These are phyloP conservation scores for Sclerotinia nivalis DNA, from an alignment of 2,329 filamentous ascomycete species.

Conservation along the genomic window DNA sequence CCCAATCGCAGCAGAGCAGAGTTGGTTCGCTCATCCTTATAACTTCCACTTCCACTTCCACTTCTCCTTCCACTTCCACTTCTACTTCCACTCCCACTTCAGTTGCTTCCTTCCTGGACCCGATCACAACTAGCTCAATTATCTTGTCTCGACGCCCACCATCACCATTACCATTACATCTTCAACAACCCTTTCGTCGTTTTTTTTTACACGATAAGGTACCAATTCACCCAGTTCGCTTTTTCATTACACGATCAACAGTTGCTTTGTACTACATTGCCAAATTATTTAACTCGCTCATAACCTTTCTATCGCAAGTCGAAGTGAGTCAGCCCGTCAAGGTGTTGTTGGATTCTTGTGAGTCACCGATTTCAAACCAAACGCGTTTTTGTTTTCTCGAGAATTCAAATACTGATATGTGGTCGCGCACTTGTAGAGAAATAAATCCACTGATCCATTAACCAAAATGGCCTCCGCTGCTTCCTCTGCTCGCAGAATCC, in stretches of 20 bases:
- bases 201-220: slow-evolving; percentile 34
- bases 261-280: slow-evolving; percentile 33
- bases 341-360: slow-evolving; percentile 11
- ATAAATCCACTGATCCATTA: slow-evolving; percentile 35
- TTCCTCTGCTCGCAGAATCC: slow-evolving; percentile 65
- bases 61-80: slow-evolving; percentile 2
- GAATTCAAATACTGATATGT: slow-evolving; percentile 30
- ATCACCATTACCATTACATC: slow-evolving; percentile 29
- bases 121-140: slow-evolving; percentile 14
- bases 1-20: slow-evolving; percentile 5
- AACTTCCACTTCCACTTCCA: neutral
- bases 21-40: neutral
- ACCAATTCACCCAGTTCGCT: slow-evolving; percentile 27
- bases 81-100: neutral
- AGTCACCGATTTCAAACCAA: slow-evolving; percentile 23
- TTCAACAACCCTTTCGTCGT: slow-evolving; percentile 31
- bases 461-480: slow-evolving; percentile 63
- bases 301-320: slow-evolving; percentile 41
- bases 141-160: slow-evolving; percentile 24
- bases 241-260: slow-evolving; percentile 30
- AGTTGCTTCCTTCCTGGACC: slow-evolving; percentile 9
- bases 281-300: slow-evolving; percentile 33
- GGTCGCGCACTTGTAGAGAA: slow-evolving; percentile 41
- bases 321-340: slow-evolving; percentile 39
- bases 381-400: slow-evolving; percentile 26